Conservation (phyloP, 2,329 filamentous ascomycete genomes). For the Botrytis fragariae region DNA sequence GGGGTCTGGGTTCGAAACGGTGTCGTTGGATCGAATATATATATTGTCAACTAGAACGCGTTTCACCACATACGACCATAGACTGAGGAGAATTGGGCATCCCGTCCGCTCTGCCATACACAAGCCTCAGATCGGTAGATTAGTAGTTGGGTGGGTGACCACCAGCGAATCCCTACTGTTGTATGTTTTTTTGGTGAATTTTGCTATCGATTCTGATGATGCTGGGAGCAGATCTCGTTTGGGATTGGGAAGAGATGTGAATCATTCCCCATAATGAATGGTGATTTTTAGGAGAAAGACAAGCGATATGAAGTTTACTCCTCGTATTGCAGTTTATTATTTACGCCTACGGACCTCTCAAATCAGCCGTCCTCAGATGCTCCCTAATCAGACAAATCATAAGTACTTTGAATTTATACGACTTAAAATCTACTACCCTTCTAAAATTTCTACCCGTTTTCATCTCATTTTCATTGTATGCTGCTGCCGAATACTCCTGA, state of each 20-base stretch:
- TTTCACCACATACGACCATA: background rate
- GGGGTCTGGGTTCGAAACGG: background rate
- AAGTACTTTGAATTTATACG: no score
- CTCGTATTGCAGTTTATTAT: background rate
- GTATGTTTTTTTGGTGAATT: background rate
- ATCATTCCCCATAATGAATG: background rate
- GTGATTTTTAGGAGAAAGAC: background rate
- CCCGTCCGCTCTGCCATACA: constrained; percentile 24
- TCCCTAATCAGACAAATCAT: no score
- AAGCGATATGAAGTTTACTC: background rate
- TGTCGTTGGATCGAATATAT: fast-evolving
- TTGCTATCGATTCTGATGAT: background rate
- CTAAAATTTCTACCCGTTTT: no score
- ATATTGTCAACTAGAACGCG: fast-evolving
- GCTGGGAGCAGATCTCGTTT: background rate
- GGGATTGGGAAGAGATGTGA: background rate
- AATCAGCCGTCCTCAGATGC: no score
- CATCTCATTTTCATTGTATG: no score
- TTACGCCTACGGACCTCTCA: background rate
- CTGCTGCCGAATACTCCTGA: no score
- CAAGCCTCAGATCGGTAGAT: constrained; percentile 23
- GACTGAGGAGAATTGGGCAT: constrained; percentile 16
- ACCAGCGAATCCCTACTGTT: constrained; percentile 23
- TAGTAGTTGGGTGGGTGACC: constrained; percentile 23
- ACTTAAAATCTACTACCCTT: no score